These are phyloP conservation scores for Colletotrichum chrysophilum DNA, from an alignment of 2,329 filamentous ascomycete genomes.

Conservation along the genomic window DNA sequence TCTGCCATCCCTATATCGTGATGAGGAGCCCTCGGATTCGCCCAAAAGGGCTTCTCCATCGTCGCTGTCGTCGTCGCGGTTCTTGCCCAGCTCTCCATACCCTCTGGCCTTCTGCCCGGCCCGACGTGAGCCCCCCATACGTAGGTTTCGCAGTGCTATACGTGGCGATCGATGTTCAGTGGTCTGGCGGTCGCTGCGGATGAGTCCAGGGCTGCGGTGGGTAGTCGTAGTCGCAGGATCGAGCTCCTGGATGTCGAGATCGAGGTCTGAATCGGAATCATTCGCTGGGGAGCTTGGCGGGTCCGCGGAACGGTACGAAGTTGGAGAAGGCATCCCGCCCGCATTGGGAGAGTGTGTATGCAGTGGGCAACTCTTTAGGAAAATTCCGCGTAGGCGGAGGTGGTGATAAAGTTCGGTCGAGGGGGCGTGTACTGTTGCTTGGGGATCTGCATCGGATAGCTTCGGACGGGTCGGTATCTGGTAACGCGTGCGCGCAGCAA, in stretches of 20 bases:
- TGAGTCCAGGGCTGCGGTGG: slow-evolving; percentile 29
- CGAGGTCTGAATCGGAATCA: slow-evolving; percentile 80
- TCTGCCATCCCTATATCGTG: slow-evolving; percentile 66
- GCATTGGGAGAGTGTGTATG: slow-evolving; percentile 19
- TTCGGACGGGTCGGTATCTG: neutral
- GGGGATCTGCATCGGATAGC: slow-evolving; percentile 19
- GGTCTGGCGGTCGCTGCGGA: slow-evolving; percentile 56
- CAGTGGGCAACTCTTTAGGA: slow-evolving; percentile 3
- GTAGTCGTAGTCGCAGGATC: slow-evolving; percentile 59
- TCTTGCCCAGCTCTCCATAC: slow-evolving; percentile 65
- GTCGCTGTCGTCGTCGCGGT: slow-evolving; percentile 63
- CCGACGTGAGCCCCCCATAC: slow-evolving; percentile 68
- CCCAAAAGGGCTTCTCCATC: slow-evolving; percentile 72
- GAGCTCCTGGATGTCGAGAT: slow-evolving; percentile 80
- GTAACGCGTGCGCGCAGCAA: neutral
- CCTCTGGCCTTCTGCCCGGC: slow-evolving; percentile 57
- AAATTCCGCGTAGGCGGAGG: neutral
- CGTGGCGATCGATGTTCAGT: slow-evolving; percentile 53
- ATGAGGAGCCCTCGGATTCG: slow-evolving; percentile 59
- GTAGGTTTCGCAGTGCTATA: slow-evolving; percentile 75
- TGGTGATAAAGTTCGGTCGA: slow-evolving; percentile 17
- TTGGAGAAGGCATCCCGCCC: slow-evolving; percentile 63
- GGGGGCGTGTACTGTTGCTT: slow-evolving; percentile 15
- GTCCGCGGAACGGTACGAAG: slow-evolving; percentile 58
- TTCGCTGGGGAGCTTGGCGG: slow-evolving; percentile 68